Conservation (phyloP, 1,139 yeast species). For the Candida sanyaensis region DNA sequence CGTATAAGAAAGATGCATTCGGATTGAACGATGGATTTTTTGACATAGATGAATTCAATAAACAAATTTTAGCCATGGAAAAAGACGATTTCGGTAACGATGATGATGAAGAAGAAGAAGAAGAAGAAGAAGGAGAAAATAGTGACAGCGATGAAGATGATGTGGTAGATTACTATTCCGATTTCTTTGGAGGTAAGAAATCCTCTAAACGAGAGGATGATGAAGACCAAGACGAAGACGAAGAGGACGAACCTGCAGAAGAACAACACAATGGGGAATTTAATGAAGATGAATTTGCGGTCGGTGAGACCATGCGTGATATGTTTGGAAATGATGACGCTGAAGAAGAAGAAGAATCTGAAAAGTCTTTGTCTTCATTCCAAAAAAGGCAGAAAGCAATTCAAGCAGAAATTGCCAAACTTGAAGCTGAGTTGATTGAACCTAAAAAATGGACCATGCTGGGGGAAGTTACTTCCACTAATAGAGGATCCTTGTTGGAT, state of each 20-base stretch:
- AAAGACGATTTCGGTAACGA: constrained; percentile 39
- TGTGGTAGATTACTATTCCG: constrained; percentile 65
- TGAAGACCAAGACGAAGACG: constrained; percentile 39
- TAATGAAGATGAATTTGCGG: constrained; percentile 53
- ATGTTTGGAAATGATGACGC: constrained; percentile 62
- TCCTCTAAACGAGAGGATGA: constrained; percentile 26
- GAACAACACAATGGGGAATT: constrained; percentile 32
- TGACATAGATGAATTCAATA: constrained; percentile 81
- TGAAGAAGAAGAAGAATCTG: constrained; percentile 23
- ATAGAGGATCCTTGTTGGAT: constrained; percentile 74
- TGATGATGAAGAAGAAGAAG: constrained; percentile 49
- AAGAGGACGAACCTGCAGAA: constrained; percentile 37
- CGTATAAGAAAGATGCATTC: constrained; percentile 46
- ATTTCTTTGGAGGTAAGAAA: constrained; percentile 30
- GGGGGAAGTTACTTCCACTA: constrained; percentile 85
- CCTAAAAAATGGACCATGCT: constrained; percentile 93
- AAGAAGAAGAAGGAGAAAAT: constrained; percentile 52
- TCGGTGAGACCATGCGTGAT: constrained; percentile 59
- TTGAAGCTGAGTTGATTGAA: constrained; percentile 86
- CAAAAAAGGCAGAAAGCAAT: constrained; percentile 82
- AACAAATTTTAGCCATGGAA: constrained; percentile 76
- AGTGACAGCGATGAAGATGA: constrained; percentile 49
- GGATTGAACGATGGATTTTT: constrained; percentile 87
- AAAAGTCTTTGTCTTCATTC: constrained; percentile 62
- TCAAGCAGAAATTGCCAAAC: constrained; percentile 70